Evolutionary conservation across 805 yeast genomes (phyloP), one percentile per base, ranked within the genome.

Genomic region (Zygoascus flipseniorum): DNA sequence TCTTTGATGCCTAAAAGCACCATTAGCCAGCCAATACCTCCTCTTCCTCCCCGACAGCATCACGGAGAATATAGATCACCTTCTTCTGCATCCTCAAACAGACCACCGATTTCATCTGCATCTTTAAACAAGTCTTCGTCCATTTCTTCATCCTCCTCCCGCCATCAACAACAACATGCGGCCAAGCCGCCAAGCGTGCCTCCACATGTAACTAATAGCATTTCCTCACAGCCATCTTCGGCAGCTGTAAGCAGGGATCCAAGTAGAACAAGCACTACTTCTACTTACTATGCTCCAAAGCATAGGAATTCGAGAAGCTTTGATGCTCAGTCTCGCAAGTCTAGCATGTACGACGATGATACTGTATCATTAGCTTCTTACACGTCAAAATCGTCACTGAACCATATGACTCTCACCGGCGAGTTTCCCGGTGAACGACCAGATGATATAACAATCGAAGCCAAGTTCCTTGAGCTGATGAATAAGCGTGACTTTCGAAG

Each of bases 401-500:
- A 46, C 31, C 44, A 42, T 47, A 43, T 53, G 20, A 48, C 39
- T 31, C 19, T 28, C 28, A 42, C 13, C 37, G 26, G 23, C 41
- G 69, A 76, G 43, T 72, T 76, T 56, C 67, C 63, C 44, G 67
- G 86, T 48, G 90, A 86, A 51, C 83, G 78, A 62, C 96, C 97
- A 0, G 80, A 84, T 59, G 80, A 76, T 10, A 71, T 74, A 57
- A 88, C 82, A 57, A 80, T 90, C 18, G 92, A 88, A 60, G 72
- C 76, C 54, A 73, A 86, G 80, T 89, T 88, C 65, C 76, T 80
- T 52, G 89, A 85, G 54, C 78, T 90, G 56, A 85, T 90, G 92
- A 65, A 66, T 53, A 66, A 68, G 53, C 79, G 97, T 62, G 95
- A 90, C 65, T 85, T 88, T 69, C 80, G 76, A 56, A 70, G 76